A percentile compares a stretch with the other conserved stretches of the same genome.
Evolutionary conservation across 352 stramenopile genomes (phyloP).

Genomic region (Pythium periplocum): DNA sequence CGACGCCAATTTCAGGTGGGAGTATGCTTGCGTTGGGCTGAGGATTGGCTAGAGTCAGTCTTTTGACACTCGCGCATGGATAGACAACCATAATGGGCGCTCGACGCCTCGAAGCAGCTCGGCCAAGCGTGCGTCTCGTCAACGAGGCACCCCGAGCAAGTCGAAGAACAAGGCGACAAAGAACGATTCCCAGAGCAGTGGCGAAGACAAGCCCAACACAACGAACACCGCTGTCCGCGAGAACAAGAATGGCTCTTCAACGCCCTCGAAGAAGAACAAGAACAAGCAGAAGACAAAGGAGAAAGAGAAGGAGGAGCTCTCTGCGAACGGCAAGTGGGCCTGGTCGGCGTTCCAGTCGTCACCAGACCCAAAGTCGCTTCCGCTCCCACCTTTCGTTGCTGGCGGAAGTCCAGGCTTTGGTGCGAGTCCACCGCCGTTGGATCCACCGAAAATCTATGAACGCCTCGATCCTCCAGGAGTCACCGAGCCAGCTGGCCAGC

Average conservation of each 20-base stretch:
- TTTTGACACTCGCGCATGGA: neutral
- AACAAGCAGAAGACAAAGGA: slow-evolving; percentile 26
- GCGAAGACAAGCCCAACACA: neutral
- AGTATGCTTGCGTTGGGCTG: too few species aligned
- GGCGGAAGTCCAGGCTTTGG: slow-evolving; percentile 9
- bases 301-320: slow-evolving; percentile 50
- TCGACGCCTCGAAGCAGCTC: slow-evolving; percentile 34
- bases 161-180: slow-evolving; percentile 34
- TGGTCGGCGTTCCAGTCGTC: slow-evolving; percentile 84
- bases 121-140: slow-evolving; percentile 38
- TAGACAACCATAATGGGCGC: neutral
- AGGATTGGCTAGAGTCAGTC: too few species aligned
- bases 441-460: slow-evolving; percentile 19
- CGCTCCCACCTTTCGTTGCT: slow-evolving; percentile 63
- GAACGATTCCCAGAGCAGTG: slow-evolving; percentile 6
- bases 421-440: slow-evolving; percentile 21
- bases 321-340: slow-evolving; percentile 63
- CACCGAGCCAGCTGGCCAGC: slow-evolving; percentile 6
- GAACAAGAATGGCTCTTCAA: neutral
- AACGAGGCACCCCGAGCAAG: slow-evolving; percentile 31
- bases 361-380: slow-evolving; percentile 62
- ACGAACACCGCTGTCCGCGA: neutral
- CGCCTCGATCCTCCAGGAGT: slow-evolving; percentile 5
- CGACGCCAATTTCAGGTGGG: neutral
- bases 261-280: slow-evolving; percentile 28